Base-by-base conservation (phyloP, 768 basidiomycete genomes). In the Lactifluus subvellereus region DNA sequence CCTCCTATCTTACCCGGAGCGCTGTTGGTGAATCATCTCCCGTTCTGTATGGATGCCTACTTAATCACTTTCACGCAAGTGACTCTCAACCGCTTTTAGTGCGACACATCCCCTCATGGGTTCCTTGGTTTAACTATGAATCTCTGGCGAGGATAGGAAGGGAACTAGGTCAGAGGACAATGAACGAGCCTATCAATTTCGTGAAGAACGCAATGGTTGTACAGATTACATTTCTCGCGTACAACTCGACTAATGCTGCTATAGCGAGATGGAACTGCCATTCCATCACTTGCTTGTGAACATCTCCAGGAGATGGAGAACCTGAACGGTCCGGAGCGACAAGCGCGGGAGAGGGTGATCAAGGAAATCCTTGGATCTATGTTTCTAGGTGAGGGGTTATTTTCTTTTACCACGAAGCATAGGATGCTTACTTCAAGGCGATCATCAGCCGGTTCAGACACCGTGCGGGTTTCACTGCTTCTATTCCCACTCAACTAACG, bases 61-160 rank as follows among this genome's bases (percentile, higher is more conserved):
- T 27, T 20, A 1, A 14, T 5, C 2, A 5, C 20, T 9, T 14
- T 5, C 6, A n/a, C 16, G 2, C 6, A 6, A 2, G 42, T 45
- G 4, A 2, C 33, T 49, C 30, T 57, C 16, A 2, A 4, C 10
- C 27, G 3, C 27, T 27, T 27, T 2, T 27, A 64, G 62, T 64
- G 32, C 42, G 58, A 14, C 37, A 64, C n/a, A 45, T 64, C 11
- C 62, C 57, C 22, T 59, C 56, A 4, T 63, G 62, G 62, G 50
- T 63, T 1, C 62, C 62, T 30, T 52, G 37, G 37, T 14, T 64
- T n/a, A 59, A 45, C 37, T 57, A 48, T 20, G 56, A 57, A 5
- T 18, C 56, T 1, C 6, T 57, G 45, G 45, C 33, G 10, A 7
- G 45, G 7, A 48, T 35, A 16, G 13, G 45, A 9, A 57, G 33